phyloP scores from a whole-genome alignment of 2,329 filamentous ascomycete genomes.

The Neoarthrinium moseri region DNA sequence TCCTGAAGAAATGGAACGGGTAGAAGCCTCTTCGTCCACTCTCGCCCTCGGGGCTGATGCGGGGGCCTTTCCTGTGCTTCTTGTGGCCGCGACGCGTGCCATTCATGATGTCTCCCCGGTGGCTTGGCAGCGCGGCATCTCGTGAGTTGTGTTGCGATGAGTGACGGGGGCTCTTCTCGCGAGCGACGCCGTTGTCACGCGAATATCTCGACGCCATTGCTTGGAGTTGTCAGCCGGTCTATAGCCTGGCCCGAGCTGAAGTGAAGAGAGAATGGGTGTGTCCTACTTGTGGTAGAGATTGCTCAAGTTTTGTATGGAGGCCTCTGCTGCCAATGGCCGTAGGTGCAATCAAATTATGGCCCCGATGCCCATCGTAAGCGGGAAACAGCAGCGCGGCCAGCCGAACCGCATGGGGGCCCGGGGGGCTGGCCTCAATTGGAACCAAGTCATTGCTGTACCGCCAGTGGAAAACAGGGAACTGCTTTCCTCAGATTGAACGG shows the following conservation, averaged over 20 bases:
- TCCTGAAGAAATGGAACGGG: constrained; percentile 60
- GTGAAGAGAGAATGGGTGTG: too few species aligned
- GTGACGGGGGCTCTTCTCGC: constrained; percentile 10
- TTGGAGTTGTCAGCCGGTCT: not conserved
- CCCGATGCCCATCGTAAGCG: too few species aligned
- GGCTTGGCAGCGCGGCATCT: constrained; percentile 7
- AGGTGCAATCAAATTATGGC: not conserved
- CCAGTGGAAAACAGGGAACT: constrained; percentile 1
- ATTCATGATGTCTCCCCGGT: constrained; percentile 10
- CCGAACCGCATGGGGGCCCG: not conserved
- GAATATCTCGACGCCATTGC: constrained; percentile 1
- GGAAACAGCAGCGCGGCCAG: not conserved
- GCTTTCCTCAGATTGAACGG: constrained; percentile 1
- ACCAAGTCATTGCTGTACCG: constrained; percentile 1
- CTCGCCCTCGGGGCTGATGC: constrained; percentile 51
- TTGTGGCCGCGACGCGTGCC: not conserved
- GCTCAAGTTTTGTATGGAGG: not conserved
- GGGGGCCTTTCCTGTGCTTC: constrained; percentile 17
- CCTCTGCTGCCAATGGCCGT: not conserved
- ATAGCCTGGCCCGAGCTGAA: too few species aligned
- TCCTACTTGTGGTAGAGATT: not conserved
- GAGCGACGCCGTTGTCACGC: not conserved
- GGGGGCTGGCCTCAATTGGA: not conserved
- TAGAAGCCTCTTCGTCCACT: constrained; percentile 67
- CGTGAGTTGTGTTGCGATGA: constrained; percentile 5